phyloP scores from a whole-genome alignment of 2,329 filamentous ascomycete genomes.

The Leptographium wingfieldii region DNA sequence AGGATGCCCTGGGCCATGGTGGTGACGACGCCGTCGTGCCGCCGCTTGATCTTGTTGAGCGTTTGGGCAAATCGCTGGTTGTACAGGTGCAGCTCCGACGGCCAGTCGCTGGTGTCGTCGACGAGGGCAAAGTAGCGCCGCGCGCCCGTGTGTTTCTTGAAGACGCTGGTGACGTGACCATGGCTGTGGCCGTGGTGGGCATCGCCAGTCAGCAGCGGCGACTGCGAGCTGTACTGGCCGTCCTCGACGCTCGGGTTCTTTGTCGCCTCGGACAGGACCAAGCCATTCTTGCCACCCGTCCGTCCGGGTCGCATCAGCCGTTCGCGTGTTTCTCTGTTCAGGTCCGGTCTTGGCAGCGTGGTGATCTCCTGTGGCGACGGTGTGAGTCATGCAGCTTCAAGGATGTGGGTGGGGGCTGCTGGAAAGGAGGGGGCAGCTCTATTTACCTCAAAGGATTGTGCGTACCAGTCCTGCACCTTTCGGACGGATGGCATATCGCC shows the following conservation, averaged over 20 bases:
- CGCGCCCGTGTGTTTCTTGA: constrained; percentile 37
- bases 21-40: constrained; percentile 94
- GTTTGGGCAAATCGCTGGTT: constrained; percentile 84
- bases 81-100: constrained; percentile 85
- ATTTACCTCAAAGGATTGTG: constrained; percentile 90
- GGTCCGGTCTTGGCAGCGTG: constrained; percentile 61
- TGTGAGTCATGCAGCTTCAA: neutral
- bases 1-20: constrained; percentile 96
- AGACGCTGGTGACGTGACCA: neutral
- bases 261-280: constrained; percentile 64
- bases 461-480: constrained; percentile 96
- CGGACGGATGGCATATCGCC: constrained; percentile 97
- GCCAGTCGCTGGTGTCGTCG: constrained; percentile 82
- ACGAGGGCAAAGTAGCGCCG: constrained; percentile 84
- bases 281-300: constrained; percentile 36
- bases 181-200: constrained; percentile 17
- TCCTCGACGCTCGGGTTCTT: constrained; percentile 80
- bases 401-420: neutral
- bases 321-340: constrained; percentile 64
- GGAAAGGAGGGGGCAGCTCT: too few species aligned
- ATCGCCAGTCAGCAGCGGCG: constrained; percentile 16
- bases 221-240: constrained; percentile 60
- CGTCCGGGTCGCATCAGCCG: constrained; percentile 60
- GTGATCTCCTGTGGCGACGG: constrained; percentile 65
- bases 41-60: constrained; percentile 84